Evolutionary conservation across 345 rosid genomes (phyloP).

Genomic region (Linum tenue): DNA sequence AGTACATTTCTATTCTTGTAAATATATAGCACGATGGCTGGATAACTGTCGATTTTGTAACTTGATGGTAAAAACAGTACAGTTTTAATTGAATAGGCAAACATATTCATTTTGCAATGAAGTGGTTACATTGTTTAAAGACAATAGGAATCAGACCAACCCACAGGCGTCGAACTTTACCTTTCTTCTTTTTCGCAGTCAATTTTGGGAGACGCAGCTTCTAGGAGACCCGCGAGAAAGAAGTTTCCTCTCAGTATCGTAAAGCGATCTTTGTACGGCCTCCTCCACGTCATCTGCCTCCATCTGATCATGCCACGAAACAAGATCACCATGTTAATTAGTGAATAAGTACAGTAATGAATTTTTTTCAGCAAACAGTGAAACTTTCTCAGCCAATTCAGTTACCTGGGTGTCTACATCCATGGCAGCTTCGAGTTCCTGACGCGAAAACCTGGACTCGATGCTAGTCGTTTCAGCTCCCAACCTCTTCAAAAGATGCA

Average conservation of each 20-base stretch:
- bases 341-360: neutral
- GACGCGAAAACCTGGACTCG: constrained; percentile 29
- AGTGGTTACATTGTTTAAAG: too few species aligned
- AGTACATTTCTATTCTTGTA: too few species aligned
- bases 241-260: constrained; percentile 33
- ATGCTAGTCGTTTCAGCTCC: constrained; percentile 27
- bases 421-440: constrained; percentile 29
- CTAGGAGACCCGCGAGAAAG: constrained; percentile 8
- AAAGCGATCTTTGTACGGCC: constrained; percentile 30
- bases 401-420: constrained; percentile 38
- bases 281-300: constrained; percentile 38
- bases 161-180: neutral
- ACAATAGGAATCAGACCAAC: too few species aligned
- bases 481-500: constrained; percentile 36
- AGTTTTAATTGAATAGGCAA: too few species aligned
- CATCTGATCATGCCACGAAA: constrained; percentile 23
- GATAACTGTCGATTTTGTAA: too few species aligned
- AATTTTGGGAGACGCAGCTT: constrained; percentile 8
- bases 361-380: neutral
- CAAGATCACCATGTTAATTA: too few species aligned
- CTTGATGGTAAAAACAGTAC: too few species aligned
- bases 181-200: neutral
- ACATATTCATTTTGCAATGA: too few species aligned
- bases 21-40: too few species aligned
- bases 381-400: too few species aligned